Conservation (phyloP, 2,329 filamentous ascomycete species). For the Eurotiales sp. region DNA sequence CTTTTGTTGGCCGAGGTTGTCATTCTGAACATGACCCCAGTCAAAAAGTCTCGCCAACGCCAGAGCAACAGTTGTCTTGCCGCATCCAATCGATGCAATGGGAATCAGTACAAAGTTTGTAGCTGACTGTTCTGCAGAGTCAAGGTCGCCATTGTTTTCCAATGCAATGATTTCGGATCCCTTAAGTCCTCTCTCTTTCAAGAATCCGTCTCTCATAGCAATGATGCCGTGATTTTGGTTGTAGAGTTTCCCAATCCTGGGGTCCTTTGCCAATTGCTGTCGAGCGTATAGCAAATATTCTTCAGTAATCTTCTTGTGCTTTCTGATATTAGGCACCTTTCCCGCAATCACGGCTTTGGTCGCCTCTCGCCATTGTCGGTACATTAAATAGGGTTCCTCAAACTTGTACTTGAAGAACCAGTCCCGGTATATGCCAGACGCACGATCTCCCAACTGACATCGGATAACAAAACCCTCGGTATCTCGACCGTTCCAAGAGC, state of each 20-base stretch:
- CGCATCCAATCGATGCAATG: constrained; percentile 89
- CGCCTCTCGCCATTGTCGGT: constrained; percentile 96
- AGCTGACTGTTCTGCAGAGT: constrained; percentile 44
- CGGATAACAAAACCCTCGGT: constrained; percentile 96
- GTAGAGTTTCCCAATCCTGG: constrained; percentile 66
- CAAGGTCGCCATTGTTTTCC: constrained; percentile 42
- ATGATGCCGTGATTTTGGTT: constrained; percentile 94
- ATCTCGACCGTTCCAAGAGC: constrained; percentile 83
- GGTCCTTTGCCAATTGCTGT: constrained; percentile 65
- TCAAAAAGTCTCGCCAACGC: constrained; percentile 77
- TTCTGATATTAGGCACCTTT: constrained; percentile 71
- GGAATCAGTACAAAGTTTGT: constrained; percentile 78
- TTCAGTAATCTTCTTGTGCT: constrained; percentile 84
- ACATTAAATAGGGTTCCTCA: constrained; percentile 97
- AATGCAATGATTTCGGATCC: constrained; percentile 85
- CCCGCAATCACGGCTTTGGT: constrained; percentile 83
- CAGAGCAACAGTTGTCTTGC: constrained; percentile 88
- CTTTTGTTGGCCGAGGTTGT: constrained; percentile 79
- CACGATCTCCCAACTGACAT: constrained; percentile 62
- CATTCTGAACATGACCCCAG: constrained; percentile 94
- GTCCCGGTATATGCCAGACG: constrained; percentile 62
- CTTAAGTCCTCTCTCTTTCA: constrained; percentile 76
- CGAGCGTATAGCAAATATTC: constrained; percentile 84
- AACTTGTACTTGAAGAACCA: constrained; percentile 99
- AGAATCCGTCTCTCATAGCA: constrained; percentile 78